phyloP scores from a whole-genome alignment of 2,329 filamentous ascomycete genomes.

The Apiospora rasikravindrae region DNA sequence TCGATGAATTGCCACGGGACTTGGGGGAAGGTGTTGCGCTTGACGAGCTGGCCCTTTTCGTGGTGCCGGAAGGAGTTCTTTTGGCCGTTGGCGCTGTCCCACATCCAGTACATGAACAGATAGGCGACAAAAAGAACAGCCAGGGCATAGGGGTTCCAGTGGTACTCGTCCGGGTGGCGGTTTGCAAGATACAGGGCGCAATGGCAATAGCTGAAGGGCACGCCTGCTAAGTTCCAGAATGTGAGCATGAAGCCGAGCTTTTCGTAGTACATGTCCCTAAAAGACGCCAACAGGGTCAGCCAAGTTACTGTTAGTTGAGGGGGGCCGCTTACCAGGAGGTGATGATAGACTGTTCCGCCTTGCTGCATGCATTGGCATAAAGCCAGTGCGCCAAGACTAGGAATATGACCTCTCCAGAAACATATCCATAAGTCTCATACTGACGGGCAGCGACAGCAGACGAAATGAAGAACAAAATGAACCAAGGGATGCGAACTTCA shows the following conservation, averaged over 20 bases:
- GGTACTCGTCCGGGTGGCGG: constrained; percentile 78
- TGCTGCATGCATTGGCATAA: constrained; percentile 89
- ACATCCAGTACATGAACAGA: constrained; percentile 85
- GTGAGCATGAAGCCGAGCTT: constrained; percentile 98
- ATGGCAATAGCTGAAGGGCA: constrained; percentile 91
- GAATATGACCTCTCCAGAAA: constrained; percentile 82
- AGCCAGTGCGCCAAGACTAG: constrained; percentile 88
- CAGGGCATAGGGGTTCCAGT: constrained; percentile 73
- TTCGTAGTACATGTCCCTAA: constrained; percentile 86
- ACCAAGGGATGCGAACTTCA: constrained; percentile 92
- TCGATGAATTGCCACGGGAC: constrained; percentile 83
- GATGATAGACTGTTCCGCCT: constrained; percentile 89
- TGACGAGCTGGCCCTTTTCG: constrained; percentile 72
- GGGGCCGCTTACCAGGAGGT: constrained; percentile 68
- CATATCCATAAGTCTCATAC: constrained; percentile 83
- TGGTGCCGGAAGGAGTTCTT: constrained; percentile 89
- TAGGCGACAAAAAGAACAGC: constrained; percentile 71
- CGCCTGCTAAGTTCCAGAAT: constrained; percentile 94
- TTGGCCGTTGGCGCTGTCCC: constrained; percentile 91
- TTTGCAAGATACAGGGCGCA: constrained; percentile 89
- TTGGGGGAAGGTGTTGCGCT: constrained; percentile 84
- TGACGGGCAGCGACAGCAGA: constrained; percentile 80
- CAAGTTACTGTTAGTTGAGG: background rate
- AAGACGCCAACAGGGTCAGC: background rate
- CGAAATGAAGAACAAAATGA: constrained; percentile 80